These are phyloP conservation scores for Zostera marina DNA, from an alignment of 116 monocot genomes.

Conservation along the genomic window DNA sequence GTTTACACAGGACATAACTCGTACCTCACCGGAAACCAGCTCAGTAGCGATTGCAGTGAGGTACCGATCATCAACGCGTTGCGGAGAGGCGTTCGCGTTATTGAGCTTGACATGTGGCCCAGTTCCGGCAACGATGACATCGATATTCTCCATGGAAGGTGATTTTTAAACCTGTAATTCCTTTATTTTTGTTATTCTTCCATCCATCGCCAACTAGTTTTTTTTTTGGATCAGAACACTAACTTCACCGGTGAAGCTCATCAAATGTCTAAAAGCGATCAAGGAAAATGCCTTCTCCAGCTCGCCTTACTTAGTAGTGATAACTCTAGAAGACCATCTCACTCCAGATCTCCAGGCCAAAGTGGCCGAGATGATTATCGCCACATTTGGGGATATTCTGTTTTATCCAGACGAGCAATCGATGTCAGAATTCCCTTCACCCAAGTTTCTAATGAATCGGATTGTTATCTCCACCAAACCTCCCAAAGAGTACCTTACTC, in stretches of 20 bases:
- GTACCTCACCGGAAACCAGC: slow-evolving; percentile 62
- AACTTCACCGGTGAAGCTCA: slow-evolving; percentile 63
- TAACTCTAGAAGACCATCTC: slow-evolving; percentile 91
- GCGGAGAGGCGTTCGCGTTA: slow-evolving; percentile 45
- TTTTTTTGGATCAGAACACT: slow-evolving; percentile 45
- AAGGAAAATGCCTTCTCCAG: slow-evolving; percentile 62
- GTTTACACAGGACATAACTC: slow-evolving; percentile 70
- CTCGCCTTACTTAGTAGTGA: slow-evolving; percentile 63
- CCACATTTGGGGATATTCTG: too few species aligned
- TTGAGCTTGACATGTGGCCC: slow-evolving; percentile 70
- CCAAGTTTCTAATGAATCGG: too few species aligned
- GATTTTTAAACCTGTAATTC: neutral
- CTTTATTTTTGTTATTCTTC: neutral
- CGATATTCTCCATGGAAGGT: slow-evolving; percentile 52
- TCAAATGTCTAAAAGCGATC: slow-evolving; percentile 61
- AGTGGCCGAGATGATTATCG: slow-evolving; percentile 47
- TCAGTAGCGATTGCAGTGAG: slow-evolving; percentile 60
- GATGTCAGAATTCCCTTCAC: too few species aligned
- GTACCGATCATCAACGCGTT: slow-evolving; percentile 50
- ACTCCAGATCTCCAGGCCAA: slow-evolving; percentile 70
- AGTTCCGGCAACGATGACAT: slow-evolving; percentile 30
- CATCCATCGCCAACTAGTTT: neutral
- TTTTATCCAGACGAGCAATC: too few species aligned
- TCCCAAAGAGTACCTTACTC: too few species aligned
- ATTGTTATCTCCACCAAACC: too few species aligned